Conservation (phyloP, 768 basidiomycete genomes). For the Tylopilus intermedius region DNA sequence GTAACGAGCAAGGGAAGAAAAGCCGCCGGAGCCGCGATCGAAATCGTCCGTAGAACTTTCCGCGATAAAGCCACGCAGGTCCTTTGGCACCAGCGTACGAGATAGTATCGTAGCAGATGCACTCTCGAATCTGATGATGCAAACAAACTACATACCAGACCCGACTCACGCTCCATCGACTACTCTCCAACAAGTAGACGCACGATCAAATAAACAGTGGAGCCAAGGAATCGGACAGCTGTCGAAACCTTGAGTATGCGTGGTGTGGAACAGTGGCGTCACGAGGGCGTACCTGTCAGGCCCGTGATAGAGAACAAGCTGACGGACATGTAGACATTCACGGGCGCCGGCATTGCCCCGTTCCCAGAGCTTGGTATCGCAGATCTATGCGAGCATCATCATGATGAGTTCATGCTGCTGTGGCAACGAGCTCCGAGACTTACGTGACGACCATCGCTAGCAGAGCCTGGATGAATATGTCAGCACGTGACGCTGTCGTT, state of each 20-base stretch:
- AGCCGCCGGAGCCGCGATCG: too few relatives aligned
- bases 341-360: not conserved
- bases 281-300: not conserved
- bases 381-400: not conserved
- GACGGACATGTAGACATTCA: not conserved
- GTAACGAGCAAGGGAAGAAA: too few relatives aligned
- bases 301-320: not conserved
- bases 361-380: not conserved
- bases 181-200: not conserved
- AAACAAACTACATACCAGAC: too few relatives aligned
- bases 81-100: too few relatives aligned
- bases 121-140: too few relatives aligned
- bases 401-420: not conserved
- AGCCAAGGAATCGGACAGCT: not conserved
- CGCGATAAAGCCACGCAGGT: too few relatives aligned
- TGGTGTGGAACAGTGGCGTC: not conserved
- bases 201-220: not conserved
- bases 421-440: constrained; percentile 28
- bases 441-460: constrained; percentile 74
- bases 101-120: too few relatives aligned
- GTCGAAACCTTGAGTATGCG: not conserved
- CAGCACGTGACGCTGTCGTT: not conserved
- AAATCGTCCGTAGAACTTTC: too few relatives aligned
- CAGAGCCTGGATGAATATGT: constrained; percentile 42
- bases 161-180: not conserved